These are phyloP conservation scores for Sporothrix globosa DNA, from an alignment of 2,329 filamentous ascomycete species.

Conservation along the genomic window DNA sequence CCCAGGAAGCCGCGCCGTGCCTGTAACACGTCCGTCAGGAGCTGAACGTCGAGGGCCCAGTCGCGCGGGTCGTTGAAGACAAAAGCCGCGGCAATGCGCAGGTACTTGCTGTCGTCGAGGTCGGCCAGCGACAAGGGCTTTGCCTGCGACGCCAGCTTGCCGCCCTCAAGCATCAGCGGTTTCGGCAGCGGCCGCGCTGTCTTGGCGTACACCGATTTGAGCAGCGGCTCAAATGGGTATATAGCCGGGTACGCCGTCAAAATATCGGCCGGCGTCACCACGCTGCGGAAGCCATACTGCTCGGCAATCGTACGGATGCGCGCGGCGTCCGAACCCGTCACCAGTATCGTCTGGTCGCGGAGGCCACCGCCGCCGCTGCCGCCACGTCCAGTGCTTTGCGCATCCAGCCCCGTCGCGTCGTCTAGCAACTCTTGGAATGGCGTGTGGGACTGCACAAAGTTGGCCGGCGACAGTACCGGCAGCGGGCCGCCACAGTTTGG, in stretches of 20 bases:
- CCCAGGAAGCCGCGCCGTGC: constrained; percentile 79
- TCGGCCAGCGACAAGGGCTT: constrained; percentile 15
- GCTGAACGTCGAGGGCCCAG: constrained; percentile 87
- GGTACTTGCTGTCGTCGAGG: constrained; percentile 55
- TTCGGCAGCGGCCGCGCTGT: constrained; percentile 62
- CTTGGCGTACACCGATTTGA: constrained; percentile 62
- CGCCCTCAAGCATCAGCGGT: constrained; percentile 48
- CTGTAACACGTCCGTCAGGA: constrained; percentile 81
- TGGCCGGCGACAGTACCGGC: constrained; percentile 65
- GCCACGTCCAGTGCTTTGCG: not conserved
- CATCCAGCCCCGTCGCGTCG: constrained; percentile 32
- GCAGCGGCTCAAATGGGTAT: constrained; percentile 79
- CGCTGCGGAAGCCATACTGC: constrained; percentile 76
- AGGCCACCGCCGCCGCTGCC: constrained; percentile 49
- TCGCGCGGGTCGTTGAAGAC: constrained; percentile 96
- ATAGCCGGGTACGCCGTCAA: constrained; percentile 71
- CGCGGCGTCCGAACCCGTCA: constrained; percentile 70
- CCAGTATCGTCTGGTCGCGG: constrained; percentile 68
- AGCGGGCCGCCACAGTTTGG: constrained; percentile 71
- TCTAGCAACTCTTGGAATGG: constrained; percentile 73
- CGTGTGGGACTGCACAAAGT: constrained; percentile 89
- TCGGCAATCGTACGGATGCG: constrained; percentile 74
- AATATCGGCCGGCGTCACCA: constrained; percentile 85
- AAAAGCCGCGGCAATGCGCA: constrained; percentile 79
- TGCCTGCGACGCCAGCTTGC: constrained; percentile 41